phyloP scores from a whole-genome alignment of 768 basidiomycete genomes.

The Mycena filopes region DNA sequence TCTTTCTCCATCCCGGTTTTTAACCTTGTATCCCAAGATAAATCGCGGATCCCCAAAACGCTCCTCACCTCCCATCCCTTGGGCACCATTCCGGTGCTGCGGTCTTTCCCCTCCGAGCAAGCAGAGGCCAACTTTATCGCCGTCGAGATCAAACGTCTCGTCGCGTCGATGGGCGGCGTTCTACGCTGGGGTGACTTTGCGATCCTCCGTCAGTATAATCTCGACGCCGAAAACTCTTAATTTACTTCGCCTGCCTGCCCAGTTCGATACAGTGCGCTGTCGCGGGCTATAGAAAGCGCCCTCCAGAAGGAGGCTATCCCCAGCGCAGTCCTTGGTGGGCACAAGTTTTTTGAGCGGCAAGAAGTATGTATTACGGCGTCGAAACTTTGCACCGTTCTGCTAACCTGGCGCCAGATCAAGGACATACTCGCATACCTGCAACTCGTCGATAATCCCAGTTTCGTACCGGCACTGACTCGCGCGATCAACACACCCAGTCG shows the following conservation, averaged over 20 bases:
- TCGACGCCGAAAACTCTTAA: background rate
- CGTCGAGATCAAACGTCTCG: constrained; percentile 77
- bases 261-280: constrained; percentile 88
- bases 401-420: constrained; percentile 64
- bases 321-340: constrained; percentile 77
- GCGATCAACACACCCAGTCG: constrained; percentile 78
- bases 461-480: constrained; percentile 74
- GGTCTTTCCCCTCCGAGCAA: constrained; percentile 60
- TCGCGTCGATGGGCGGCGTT: constrained; percentile 79
- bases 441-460: constrained; percentile 78
- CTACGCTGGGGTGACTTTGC: constrained; percentile 83
- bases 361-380: constrained; percentile 60
- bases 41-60: constrained; percentile 77
- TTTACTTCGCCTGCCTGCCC: constrained; percentile 11
- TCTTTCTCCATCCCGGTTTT: background rate
- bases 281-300: constrained; percentile 77
- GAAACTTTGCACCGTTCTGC: background rate
- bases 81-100: constrained; percentile 70
- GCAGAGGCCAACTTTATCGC: constrained; percentile 81
- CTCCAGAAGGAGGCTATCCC: constrained; percentile 86
- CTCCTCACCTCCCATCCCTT: constrained; percentile 74
- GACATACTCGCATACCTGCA: constrained; percentile 87
- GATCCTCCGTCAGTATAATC: constrained; percentile 69
- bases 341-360: constrained; percentile 87
- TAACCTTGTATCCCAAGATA: constrained; percentile 57